Evolutionary conservation across 768 basidiomycete species (phyloP).

Genomic region (Macrolepiota dolichaula): DNA sequence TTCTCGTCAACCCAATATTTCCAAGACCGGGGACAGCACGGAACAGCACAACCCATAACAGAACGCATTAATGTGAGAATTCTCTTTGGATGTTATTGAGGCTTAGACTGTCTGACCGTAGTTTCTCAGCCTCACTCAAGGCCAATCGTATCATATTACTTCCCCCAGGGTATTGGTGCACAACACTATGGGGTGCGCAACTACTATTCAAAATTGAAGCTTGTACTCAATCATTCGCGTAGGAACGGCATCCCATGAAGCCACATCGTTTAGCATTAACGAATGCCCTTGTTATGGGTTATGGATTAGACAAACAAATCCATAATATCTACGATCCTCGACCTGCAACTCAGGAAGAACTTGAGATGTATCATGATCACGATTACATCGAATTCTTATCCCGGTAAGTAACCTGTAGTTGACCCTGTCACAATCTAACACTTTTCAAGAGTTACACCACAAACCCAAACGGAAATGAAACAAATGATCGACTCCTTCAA

Average conservation of each 20-base stretch:
- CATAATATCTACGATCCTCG: conserved; percentile 89
- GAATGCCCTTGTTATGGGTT: conserved; percentile 93
- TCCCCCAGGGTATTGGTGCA: conserved; percentile 88
- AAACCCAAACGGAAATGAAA: conserved; percentile 66
- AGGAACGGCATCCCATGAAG: conserved; percentile 99
- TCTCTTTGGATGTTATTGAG: background rate
- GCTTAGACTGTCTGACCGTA: background rate
- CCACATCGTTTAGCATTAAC: conserved; percentile 95
- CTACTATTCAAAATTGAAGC: background rate
- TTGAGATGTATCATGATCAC: conserved; percentile 88
- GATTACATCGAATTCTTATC: conserved; percentile 98
- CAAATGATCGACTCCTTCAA: conserved; percentile 84
- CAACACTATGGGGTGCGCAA: conserved; percentile 91
- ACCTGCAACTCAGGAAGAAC: conserved; percentile 83
- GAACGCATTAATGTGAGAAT: conserved; percentile 68
- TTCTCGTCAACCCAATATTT: conserved; percentile 78
- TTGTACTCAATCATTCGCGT: conserved; percentile 3
- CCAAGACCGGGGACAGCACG: conserved; percentile 67
- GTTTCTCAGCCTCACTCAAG: conserved; percentile 61
- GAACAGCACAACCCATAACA: conserved; percentile 75
- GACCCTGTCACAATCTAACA: background rate
- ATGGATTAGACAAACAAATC: conserved; percentile 93
- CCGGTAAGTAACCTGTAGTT: conserved; percentile 43
- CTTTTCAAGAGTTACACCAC: conserved; percentile 69
- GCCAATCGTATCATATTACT: conserved; percentile 94